Base-by-base conservation (phyloP, 176 grass and related monocot species). In the Chrysopogon serrulatus region DNA sequence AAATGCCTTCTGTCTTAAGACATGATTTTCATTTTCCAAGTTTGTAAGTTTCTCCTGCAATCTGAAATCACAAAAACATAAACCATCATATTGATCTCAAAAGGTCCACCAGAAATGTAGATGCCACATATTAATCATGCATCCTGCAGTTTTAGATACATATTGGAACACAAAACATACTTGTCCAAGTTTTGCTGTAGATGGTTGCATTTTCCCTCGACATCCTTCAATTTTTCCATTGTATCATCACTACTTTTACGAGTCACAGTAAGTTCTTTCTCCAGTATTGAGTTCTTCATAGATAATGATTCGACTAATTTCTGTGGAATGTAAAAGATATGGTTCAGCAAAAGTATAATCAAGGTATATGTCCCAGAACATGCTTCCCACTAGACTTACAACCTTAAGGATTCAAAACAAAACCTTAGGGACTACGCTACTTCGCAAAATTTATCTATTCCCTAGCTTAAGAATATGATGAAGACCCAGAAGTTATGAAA, bases 21-120 rank as follows among this genome's bases (percentile, higher is more conserved):
- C 84, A 66, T 89, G 96, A 68, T 95, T 98, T 86, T 98, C 96
- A 81, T 90, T 91, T 93, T 98, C 87, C 77, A 95, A 78, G 76
- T 85, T 95, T 43, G 83, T 40, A 49, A 95, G 89, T 67, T 98
- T 98, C 68, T 92, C 91, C 78, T 95, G 91, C 86, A 98, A 93
- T 82, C 96, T 98, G 87, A 64, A 47, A 75, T 81, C 43, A 82
- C 23, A 65, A 77, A 80, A 82, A 26, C 7, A 66, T 57, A 60
- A 72, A 56, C 59, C n/a, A 13, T 90, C 56, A 88, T 28, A 73
- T 73, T 70, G 19, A 74, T 54, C 37, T 23, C 44, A 64, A 81
- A 27, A 31, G 40, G 72, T 47, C 41, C 32, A 40, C 18, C 2
- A 42, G 48, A 68, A 76, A 76, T 33, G 59, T 44, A 49, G 10